Percentiles rank a stretch among this genome's conserved stretches.
These are phyloP conservation scores for Backusella liffmaniae DNA, from an alignment of 192 early-diverging fungal species.

Conservation along the genomic window DNA sequence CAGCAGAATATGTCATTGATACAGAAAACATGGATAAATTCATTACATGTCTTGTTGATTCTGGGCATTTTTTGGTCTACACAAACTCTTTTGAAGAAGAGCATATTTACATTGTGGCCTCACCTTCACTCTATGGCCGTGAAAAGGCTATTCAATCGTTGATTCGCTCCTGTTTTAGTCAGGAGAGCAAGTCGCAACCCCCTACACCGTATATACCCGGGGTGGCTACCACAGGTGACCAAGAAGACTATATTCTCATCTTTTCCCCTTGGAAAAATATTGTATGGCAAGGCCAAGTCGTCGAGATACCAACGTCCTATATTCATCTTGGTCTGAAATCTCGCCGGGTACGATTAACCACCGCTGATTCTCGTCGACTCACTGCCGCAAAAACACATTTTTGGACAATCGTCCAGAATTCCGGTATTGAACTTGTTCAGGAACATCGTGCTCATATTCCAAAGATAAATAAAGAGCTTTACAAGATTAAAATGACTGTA, in stretches of 20 bases:
- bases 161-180: conserved; percentile 27
- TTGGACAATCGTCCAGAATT: conserved; percentile 44
- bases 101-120: conserved; percentile 76
- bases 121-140: conserved; percentile 40
- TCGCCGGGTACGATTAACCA: conserved; percentile 56
- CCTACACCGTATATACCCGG: neutral
- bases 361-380: conserved; percentile 42
- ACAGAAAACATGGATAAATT: conserved; percentile 54
- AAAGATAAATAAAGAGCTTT: conserved; percentile 54
- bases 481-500: conserved; percentile 55
- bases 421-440: conserved; percentile 46
- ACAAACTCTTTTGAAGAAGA: conserved; percentile 66
- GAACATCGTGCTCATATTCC: conserved; percentile 59
- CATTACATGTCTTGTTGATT: conserved; percentile 60
- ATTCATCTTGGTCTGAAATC: conserved; percentile 49
- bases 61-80: conserved; percentile 74
- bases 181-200: neutral
- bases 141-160: conserved; percentile 22
- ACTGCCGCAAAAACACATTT: conserved; percentile 48
- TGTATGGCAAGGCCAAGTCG: conserved; percentile 53
- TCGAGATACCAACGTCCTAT: conserved; percentile 38
- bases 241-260: conserved; percentile 58
- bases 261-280: conserved; percentile 58
- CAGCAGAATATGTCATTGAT: conserved; percentile 73
- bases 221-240: neutral